Evolutionary conservation across 768 basidiomycete species (phyloP).

Genomic region (Lactarius hengduanensis): DNA sequence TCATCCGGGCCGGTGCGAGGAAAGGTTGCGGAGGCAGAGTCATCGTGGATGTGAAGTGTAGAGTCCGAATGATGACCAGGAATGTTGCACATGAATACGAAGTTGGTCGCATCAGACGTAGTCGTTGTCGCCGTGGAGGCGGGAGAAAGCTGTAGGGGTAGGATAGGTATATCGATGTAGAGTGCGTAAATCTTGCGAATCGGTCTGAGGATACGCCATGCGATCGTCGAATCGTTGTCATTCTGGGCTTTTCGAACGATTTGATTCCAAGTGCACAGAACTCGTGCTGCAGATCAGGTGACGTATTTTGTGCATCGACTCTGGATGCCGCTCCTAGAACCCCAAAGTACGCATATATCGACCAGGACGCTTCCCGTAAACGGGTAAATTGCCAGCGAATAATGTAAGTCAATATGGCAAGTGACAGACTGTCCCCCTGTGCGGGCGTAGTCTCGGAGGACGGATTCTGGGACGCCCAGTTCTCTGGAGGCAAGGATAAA

Average conservation of each 20-base stretch:
- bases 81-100: too few relatives aligned
- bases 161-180: too few relatives aligned
- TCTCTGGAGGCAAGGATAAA: neutral
- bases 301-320: neutral
- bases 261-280: neutral
- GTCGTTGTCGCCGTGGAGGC: too few relatives aligned
- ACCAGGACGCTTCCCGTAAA: neutral
- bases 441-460: neutral
- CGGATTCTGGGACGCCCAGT: neutral
- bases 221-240: fast-evolving
- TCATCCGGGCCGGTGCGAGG: too few relatives aligned
- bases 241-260: neutral
- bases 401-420: neutral
- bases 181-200: too few relatives aligned
- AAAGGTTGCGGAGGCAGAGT: too few relatives aligned
- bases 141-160: too few relatives aligned
- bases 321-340: neutral
- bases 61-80: too few relatives aligned
- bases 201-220: too few relatives aligned
- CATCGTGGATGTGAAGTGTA: too few relatives aligned
- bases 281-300: neutral
- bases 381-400: neutral
- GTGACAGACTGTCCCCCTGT: neutral
- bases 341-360: fast-evolving
- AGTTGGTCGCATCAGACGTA: fast-evolving